Percentiles rank a stretch among this genome's conserved stretches.
phyloP scores from a whole-genome alignment of 345 rosid species.

The Odontarrhena argentea region DNA sequence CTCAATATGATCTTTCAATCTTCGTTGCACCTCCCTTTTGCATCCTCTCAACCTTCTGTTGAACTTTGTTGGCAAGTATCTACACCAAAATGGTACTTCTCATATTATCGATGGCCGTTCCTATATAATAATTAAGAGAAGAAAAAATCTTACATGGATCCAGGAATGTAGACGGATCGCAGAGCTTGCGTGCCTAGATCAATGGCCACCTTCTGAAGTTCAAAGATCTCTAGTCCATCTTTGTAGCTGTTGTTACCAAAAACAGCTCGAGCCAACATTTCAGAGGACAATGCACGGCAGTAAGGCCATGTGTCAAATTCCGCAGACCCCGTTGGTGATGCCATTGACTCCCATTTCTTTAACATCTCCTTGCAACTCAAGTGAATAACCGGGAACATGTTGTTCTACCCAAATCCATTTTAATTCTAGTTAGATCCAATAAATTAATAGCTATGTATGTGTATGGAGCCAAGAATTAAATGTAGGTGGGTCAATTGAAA shows the following conservation, averaged over 20 bases:
- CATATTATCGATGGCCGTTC: not conserved
- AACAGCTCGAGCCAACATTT: constrained; percentile 38
- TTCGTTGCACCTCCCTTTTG: constrained; percentile 14
- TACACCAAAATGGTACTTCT: not conserved
- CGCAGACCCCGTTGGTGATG: not conserved
- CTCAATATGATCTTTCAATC: constrained; percentile 22
- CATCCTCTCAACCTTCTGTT: constrained; percentile 32
- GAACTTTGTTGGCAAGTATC: constrained; percentile 39
- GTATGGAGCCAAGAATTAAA: no score
- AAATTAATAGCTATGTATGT: not conserved
- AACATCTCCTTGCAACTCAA: constrained; percentile 27
- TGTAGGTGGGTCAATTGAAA: no score
- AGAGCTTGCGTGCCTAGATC: constrained; percentile 11
- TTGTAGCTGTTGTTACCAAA: constrained; percentile 35
- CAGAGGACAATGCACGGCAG: constrained; percentile 24
- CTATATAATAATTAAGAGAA: not conserved
- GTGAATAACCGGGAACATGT: constrained; percentile 8
- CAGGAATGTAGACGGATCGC: constrained; percentile 23
- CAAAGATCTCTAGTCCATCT: constrained; percentile 37
- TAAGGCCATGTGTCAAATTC: constrained; percentile 32
- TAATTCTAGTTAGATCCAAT: not conserved
- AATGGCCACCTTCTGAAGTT: constrained; percentile 24
- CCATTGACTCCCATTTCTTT: constrained; percentile 31
- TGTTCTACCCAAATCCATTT: not conserved
- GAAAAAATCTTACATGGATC: constrained; percentile 14